Conservation (phyloP, 257 asterid genomes). For the Echites panduratus region DNA sequence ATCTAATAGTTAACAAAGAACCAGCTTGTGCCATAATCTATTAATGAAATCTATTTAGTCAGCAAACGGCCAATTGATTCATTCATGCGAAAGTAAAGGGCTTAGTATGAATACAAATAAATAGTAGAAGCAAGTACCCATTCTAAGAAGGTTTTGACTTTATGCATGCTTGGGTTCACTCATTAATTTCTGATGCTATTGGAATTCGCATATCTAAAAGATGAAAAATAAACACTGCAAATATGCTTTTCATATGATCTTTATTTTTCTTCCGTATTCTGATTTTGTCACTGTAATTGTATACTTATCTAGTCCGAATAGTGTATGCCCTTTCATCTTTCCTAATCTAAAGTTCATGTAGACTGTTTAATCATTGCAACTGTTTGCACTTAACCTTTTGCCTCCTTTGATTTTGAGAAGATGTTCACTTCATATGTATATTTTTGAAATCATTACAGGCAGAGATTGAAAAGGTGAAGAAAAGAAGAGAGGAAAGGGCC, state of each 20-base stretch:
- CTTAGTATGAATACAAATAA: neutral
- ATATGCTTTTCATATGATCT: neutral
- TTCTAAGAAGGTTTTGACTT: neutral
- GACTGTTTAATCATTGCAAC: neutral
- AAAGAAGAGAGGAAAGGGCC: conserved; percentile 96
- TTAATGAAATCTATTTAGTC: neutral
- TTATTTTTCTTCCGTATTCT: neutral
- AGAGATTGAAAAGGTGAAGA: conserved; percentile 89
- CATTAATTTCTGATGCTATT: neutral
- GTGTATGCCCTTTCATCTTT: neutral
- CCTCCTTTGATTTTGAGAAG: neutral
- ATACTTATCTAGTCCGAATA: neutral
- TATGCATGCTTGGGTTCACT: neutral
- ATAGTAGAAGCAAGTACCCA: neutral
- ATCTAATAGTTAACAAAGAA: neutral
- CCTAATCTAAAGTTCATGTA: neutral
- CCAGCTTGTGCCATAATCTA: neutral
- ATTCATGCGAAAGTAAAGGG: neutral
- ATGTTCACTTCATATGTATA: conserved; percentile 1
- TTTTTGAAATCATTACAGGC: conserved; percentile 43
- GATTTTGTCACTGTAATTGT: neutral
- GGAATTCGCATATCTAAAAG: neutral
- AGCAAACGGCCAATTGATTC: neutral
- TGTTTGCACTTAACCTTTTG: neutral
- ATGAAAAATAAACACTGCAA: neutral